Conservation (phyloP, 495 filamentous ascomycete genomes). For the Coniosporium apollinis region DNA sequence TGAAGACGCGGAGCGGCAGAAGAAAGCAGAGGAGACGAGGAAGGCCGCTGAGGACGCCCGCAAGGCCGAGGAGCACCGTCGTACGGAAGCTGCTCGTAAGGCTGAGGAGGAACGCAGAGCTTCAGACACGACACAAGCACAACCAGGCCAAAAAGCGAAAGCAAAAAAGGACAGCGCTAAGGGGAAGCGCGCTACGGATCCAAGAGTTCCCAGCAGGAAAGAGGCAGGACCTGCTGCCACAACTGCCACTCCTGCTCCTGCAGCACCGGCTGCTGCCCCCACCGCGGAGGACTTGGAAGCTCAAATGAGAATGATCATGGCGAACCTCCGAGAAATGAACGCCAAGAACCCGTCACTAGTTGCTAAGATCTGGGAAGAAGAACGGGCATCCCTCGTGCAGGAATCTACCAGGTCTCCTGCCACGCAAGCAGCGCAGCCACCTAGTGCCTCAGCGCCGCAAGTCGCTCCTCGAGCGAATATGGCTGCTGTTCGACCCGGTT, state of each 20-base stretch:
- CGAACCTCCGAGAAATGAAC: conserved; percentile 26
- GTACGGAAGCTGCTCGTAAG: too few relatives aligned
- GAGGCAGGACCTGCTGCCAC: neutral
- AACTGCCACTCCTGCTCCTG: neutral
- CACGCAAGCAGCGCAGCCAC: neutral
- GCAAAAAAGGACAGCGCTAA: too few relatives aligned
- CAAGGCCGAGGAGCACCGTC: conserved; percentile 5
- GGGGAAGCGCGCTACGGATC: too few relatives aligned
- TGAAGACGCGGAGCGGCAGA: conserved; percentile 13
- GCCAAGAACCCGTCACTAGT: conserved; percentile 22
- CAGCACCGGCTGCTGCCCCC: neutral
- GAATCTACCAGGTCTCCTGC: neutral
- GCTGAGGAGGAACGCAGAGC: too few relatives aligned
- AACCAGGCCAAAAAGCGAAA: too few relatives aligned
- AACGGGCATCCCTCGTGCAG: conserved; percentile 16
- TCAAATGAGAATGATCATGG: too few relatives aligned
- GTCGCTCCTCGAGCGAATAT: conserved; percentile 7
- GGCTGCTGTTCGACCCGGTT: too few relatives aligned
- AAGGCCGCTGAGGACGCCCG: conserved; percentile 4
- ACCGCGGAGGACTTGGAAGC: conserved; percentile 6
- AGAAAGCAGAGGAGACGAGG: conserved; percentile 9
- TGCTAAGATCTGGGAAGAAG: conserved; percentile 24
- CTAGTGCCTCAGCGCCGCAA: neutral
- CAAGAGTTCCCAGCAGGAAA: too few relatives aligned
- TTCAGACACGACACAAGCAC: too few relatives aligned